Conservation (phyloP, 2,329 filamentous ascomycete species). For the Emergomyces pasteurianus region DNA sequence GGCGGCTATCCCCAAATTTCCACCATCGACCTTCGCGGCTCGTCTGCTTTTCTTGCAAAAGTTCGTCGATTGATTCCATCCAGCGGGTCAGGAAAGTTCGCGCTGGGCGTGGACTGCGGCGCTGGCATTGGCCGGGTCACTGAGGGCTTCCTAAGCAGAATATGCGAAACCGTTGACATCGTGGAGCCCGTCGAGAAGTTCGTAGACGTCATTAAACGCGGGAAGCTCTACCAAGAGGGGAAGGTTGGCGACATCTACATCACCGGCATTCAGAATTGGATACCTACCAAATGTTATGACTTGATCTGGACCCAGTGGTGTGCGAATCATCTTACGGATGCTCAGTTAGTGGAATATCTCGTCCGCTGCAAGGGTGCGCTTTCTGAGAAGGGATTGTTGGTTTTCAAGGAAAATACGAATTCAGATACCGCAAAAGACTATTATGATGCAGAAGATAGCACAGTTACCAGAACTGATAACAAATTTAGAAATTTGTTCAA, state of each 20-base stretch:
- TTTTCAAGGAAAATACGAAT: slow-evolving; percentile 71
- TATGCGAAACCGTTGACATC: slow-evolving; percentile 64
- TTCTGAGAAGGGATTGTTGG: slow-evolving; percentile 38
- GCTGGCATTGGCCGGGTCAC: slow-evolving; percentile 75
- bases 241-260: slow-evolving; percentile 56
- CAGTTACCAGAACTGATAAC: slow-evolving; percentile 62
- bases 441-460: slow-evolving; percentile 65
- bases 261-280: slow-evolving; percentile 63
- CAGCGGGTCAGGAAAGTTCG: slow-evolving; percentile 11
- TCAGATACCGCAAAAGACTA: slow-evolving; percentile 48
- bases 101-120: slow-evolving; percentile 46
- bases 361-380: slow-evolving; percentile 45
- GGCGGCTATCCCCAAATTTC: slow-evolving; percentile 60
- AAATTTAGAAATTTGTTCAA: slow-evolving; percentile 62
- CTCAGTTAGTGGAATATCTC: slow-evolving; percentile 57
- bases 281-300: slow-evolving; percentile 49
- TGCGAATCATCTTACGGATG: slow-evolving; percentile 66
- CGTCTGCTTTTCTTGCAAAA: slow-evolving; percentile 56
- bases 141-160: slow-evolving; percentile 57
- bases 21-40: slow-evolving; percentile 59
- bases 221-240: slow-evolving; percentile 27
- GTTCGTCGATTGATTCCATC: slow-evolving; percentile 34
- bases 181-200: slow-evolving; percentile 80
- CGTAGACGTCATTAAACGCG: slow-evolving; percentile 46
- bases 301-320: slow-evolving; percentile 91